A percentile compares a stretch with the other conserved stretches of the same genome.
phyloP scores from a whole-genome alignment of 2,329 filamentous ascomycete genomes.

The Penicillium thymicola region DNA sequence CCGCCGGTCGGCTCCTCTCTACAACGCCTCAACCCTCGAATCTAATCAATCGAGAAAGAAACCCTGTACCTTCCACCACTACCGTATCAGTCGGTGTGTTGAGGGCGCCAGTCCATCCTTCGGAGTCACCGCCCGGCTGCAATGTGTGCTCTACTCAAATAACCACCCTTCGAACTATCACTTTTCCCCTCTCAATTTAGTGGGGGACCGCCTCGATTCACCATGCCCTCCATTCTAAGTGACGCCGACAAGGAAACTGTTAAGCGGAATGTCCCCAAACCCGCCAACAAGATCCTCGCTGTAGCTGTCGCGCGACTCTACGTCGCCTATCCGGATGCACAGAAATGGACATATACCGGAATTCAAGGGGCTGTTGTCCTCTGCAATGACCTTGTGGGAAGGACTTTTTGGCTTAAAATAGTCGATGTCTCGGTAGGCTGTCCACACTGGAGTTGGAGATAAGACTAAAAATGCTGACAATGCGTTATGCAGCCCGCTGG shows the following conservation, averaged over 20 bases:
- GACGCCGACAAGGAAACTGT: conserved; percentile 96
- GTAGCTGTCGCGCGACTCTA: conserved; percentile 92
- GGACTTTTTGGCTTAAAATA: conserved; percentile 96
- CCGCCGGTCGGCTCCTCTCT: conserved; percentile 26
- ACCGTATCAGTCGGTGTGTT: conserved; percentile 9
- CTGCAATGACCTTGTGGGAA: conserved; percentile 88
- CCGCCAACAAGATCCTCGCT: conserved; percentile 94
- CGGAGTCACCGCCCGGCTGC: conserved; percentile 13
- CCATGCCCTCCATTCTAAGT: conserved; percentile 66
- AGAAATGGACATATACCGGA: conserved; percentile 90
- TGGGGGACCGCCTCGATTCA: conserved; percentile 18
- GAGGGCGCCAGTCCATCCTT: conserved; percentile 13
- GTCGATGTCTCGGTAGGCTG: conserved; percentile 85
- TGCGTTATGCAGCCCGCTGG: conserved; percentile 58
- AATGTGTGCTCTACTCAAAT: conserved; percentile 17
- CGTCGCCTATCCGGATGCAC: conserved; percentile 80
- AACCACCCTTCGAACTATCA: conserved; percentile 4
- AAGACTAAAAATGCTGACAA: conserved; percentile 7
- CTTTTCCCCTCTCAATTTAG: conserved; percentile 4
- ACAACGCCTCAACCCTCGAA: background rate
- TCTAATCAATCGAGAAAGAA: background rate
- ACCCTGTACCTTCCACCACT: background rate
- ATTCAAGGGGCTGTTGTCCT: conserved; percentile 88
- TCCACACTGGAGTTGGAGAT: background rate
- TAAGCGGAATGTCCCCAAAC: conserved; percentile 88